These are phyloP conservation scores for Colletotrichum coccodes DNA, from an alignment of 2,329 filamentous ascomycete genomes.

Conservation along the genomic window DNA sequence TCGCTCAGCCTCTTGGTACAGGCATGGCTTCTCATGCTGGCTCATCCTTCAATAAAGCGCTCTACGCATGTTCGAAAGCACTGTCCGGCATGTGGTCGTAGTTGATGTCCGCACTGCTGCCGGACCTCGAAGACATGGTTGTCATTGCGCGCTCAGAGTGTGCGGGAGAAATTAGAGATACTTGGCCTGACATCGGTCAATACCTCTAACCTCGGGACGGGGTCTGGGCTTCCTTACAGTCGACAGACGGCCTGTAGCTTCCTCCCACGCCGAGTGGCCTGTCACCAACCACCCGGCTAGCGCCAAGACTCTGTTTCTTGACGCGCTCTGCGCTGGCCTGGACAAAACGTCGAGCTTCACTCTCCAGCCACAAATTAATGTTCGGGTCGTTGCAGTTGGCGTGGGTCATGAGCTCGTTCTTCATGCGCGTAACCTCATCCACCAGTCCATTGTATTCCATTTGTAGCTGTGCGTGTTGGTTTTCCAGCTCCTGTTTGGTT, in stretches of 20 bases:
- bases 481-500: slow-evolving; percentile 54
- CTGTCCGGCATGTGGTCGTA: slow-evolving; percentile 51
- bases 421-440: slow-evolving; percentile 57
- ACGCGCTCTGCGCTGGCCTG: slow-evolving; percentile 42
- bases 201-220: neutral
- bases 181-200: slow-evolving; percentile 16
- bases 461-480: slow-evolving; percentile 53
- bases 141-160: slow-evolving; percentile 15
- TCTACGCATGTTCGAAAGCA: slow-evolving; percentile 39
- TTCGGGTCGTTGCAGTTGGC: slow-evolving; percentile 62
- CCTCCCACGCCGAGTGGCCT: slow-evolving; percentile 12
- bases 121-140: slow-evolving; percentile 33
- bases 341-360: slow-evolving; percentile 61
- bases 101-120: slow-evolving; percentile 39
- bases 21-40: neutral
- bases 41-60: neutral
- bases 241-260: slow-evolving; percentile 23
- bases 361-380: slow-evolving; percentile 64
- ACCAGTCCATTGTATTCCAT: slow-evolving; percentile 54
- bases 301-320: slow-evolving; percentile 24
- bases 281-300: slow-evolving; percentile 4
- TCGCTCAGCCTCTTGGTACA: neutral
- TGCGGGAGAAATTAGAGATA: slow-evolving; percentile 30
- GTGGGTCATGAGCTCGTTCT: slow-evolving; percentile 63
- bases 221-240: slow-evolving; percentile 22